These are phyloP conservation scores for Trypanosoma rangeli DNA, from an alignment of 208 protist species.

Conservation along the genomic window DNA sequence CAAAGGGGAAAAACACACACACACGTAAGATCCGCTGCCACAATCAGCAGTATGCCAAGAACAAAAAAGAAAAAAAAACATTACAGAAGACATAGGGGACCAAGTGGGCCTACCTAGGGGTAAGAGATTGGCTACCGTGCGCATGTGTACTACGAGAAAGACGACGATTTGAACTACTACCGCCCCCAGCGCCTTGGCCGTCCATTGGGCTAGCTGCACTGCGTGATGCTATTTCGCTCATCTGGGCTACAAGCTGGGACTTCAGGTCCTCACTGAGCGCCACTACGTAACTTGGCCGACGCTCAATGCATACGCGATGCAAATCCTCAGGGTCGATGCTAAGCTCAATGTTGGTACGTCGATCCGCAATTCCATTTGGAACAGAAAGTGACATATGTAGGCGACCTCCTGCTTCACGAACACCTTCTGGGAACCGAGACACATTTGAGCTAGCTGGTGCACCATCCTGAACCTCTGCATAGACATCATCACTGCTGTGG, in stretches of 20 bases:
- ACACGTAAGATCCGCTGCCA: neutral
- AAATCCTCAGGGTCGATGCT: conserved; percentile 77
- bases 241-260: conserved; percentile 54
- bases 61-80: neutral
- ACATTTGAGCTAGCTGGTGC: neutral
- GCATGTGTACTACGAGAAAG: conserved; percentile 4
- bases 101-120: conserved; percentile 6
- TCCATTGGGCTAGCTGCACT: neutral
- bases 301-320: conserved; percentile 72
- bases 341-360: conserved; percentile 66
- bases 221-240: conserved; percentile 55
- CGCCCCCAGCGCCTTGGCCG: neutral
- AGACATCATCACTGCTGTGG: conserved; percentile 21
- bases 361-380: conserved; percentile 45
- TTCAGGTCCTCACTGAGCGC: conserved; percentile 73
- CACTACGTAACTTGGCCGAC: conserved; percentile 73
- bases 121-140: neutral
- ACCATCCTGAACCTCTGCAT: neutral
- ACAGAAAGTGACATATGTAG: conserved; percentile 76
- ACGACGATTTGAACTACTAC: neutral
- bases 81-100: neutral
- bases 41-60: neutral
- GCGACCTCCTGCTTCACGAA: conserved; percentile 58
- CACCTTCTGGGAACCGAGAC: conserved; percentile 14
- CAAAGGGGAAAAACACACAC: neutral